Conservation (phyloP, 73 alveolate species). For the Paramecium octaurelia region DNA sequence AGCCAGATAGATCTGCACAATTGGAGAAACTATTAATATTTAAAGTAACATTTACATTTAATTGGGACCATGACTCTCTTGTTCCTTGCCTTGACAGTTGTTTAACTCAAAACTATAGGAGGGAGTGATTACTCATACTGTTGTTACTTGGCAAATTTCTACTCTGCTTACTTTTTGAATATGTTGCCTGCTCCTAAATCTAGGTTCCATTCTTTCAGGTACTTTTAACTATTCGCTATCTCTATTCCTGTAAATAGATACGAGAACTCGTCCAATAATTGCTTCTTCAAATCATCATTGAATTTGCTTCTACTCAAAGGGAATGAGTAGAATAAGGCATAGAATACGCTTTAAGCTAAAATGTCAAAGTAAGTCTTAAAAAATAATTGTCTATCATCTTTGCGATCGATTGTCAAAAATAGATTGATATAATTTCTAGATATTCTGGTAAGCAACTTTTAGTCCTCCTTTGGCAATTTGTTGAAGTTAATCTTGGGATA, state of each 20-base stretch:
- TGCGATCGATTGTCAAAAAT: constrained; percentile 59
- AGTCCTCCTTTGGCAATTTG: constrained; percentile 25
- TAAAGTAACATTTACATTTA: background rate
- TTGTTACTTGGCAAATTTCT: background rate
- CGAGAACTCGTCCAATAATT: constrained; percentile 51
- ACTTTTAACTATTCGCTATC: constrained; percentile 58
- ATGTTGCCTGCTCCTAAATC: constrained; percentile 74
- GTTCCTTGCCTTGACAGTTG: constrained; percentile 52
- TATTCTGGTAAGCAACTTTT: constrained; percentile 56
- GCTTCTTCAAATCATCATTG: constrained; percentile 60
- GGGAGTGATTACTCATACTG: constrained; percentile 12
- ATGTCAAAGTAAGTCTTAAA: constrained; percentile 66
- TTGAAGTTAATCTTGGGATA: constrained; percentile 13
- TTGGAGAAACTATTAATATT: constrained; percentile 52
- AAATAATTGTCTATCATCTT: constrained; percentile 60
- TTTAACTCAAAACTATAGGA: background rate
- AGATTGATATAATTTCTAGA: constrained; percentile 61
- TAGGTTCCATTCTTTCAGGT: constrained; percentile 61
- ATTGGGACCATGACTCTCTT: constrained; percentile 58
- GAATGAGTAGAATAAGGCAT: constrained; percentile 63
- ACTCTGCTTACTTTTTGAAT: constrained; percentile 38
- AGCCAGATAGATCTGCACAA: constrained; percentile 56
- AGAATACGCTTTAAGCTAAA: constrained; percentile 70
- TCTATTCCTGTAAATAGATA: constrained; percentile 65
- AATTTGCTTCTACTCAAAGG: constrained; percentile 66